These are phyloP conservation scores for Funneliformis caledonium DNA, from an alignment of 371 early-diverging fungal species.

Conservation along the genomic window DNA sequence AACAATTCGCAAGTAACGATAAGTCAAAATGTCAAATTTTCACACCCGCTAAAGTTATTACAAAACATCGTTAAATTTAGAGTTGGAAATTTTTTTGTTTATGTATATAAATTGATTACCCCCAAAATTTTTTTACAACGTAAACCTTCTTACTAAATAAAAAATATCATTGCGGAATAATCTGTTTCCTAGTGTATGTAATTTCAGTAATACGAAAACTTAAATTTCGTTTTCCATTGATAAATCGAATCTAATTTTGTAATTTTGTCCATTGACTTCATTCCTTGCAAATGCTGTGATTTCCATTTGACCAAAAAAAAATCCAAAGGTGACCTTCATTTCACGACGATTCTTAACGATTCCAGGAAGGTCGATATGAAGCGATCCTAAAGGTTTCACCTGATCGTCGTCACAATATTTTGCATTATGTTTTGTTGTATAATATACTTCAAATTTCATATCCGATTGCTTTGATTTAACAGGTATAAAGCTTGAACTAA, in stretches of 20 bases:
- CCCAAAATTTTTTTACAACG: no score
- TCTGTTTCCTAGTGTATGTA: background rate
- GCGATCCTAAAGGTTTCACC: background rate
- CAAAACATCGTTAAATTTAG: background rate
- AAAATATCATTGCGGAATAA: background rate
- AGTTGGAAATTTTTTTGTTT: no score
- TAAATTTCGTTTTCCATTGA: background rate
- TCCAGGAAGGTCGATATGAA: background rate
- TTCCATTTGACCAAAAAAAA: conserved; percentile 3
- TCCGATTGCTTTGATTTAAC: background rate
- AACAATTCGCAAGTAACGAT: background rate
- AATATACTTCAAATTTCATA: background rate
- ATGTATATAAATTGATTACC: no score
- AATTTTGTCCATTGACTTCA: background rate
- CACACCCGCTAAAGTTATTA: background rate
- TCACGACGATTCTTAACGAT: no score
- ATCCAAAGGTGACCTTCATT: background rate
- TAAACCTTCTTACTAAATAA: background rate
- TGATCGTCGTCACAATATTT: conserved; percentile 22
- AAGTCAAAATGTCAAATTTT: background rate
- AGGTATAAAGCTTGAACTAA: background rate
- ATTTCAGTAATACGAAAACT: background rate
- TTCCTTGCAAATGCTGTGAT: conserved; percentile 10
- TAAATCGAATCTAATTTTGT: background rate
- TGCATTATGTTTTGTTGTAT: background rate